phyloP scores from a whole-genome alignment of 257 asterid genomes.

The Lycium barbarum region DNA sequence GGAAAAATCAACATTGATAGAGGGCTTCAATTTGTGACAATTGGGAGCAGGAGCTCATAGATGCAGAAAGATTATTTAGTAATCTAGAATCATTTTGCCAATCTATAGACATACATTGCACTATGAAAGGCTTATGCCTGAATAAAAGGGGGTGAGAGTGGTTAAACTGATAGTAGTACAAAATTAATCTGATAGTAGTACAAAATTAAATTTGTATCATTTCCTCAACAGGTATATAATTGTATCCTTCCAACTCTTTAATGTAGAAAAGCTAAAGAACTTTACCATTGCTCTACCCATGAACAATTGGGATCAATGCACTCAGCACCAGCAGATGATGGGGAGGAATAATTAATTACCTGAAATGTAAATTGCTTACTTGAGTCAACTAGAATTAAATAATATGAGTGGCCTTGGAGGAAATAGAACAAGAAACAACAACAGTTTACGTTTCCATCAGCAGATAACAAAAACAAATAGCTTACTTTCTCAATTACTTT shows the following conservation, averaged over 20 bases:
- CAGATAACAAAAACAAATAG: slow-evolving; percentile 1
- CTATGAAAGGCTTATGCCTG: background rate
- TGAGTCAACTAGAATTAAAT: background rate
- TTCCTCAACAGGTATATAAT: slow-evolving; percentile 13
- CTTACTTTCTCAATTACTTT: slow-evolving; percentile 5
- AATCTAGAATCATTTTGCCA: background rate
- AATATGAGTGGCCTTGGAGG: background rate
- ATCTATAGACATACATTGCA: background rate
- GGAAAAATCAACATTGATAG: slow-evolving; percentile 7
- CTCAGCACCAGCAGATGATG: slow-evolving; percentile 95
- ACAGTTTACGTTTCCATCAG: background rate
- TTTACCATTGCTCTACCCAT: slow-evolving; percentile 98
- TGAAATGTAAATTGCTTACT: slow-evolving; percentile 44
- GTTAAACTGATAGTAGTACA: background rate
- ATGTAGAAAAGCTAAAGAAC: slow-evolving; percentile 22
- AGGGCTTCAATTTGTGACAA: background rate
- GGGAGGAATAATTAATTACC: slow-evolving; percentile 86
- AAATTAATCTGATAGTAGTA: background rate
- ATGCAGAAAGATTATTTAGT: background rate
- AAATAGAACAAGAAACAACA: background rate
- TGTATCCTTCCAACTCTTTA: slow-evolving; percentile 15
- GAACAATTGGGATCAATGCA: slow-evolving; percentile 90
- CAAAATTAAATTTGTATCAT: background rate
- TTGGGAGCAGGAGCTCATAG: background rate
- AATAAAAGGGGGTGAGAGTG: background rate